A percentile compares a stretch with the other conserved stretches of the same genome.
These are phyloP conservation scores for Colletotrichum sp. DNA, from an alignment of 2,329 filamentous ascomycete species.

Conservation along the genomic window DNA sequence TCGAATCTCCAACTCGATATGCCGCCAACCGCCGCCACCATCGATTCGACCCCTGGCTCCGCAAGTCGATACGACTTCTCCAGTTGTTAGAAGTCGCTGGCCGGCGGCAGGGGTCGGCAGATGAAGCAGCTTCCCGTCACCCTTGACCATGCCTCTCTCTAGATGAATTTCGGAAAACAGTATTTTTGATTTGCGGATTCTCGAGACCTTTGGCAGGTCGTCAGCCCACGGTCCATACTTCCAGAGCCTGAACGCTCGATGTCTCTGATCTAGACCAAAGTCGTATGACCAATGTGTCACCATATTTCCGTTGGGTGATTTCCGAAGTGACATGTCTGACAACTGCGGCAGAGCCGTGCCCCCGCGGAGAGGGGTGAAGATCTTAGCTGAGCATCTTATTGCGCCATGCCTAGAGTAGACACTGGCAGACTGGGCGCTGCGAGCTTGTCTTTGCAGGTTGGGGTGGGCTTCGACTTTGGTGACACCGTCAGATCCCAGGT, in stretches of 20 bases:
- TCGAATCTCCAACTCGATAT: not conserved
- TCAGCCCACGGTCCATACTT: not conserved
- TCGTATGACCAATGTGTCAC: not conserved
- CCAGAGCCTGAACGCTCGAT: not conserved
- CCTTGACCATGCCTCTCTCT: not conserved
- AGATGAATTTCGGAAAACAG: not conserved
- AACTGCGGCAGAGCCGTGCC: not conserved
- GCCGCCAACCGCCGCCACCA: not conserved
- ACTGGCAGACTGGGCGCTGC: not conserved
- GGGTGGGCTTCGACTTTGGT: not conserved
- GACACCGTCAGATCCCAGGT: not conserved
- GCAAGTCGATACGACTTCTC: not conserved
- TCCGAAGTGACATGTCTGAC: not conserved
- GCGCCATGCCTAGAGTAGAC: not conserved
- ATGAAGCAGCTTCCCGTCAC: slow-evolving; percentile 12
- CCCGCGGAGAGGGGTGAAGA: not conserved
- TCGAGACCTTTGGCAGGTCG: not conserved
- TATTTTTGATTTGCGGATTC: not conserved
- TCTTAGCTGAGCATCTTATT: not conserved
- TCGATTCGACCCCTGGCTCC: not conserved
- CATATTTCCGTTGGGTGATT: not conserved
- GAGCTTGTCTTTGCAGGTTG: not conserved
- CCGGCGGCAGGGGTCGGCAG: not conserved
- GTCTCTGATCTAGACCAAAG: not conserved
- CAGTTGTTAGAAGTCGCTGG: not conserved